A percentile compares a stretch with the other conserved stretches of the same genome.
Conservation (phyloP, 2,329 filamentous ascomycete genomes). For the Aspergillus persii region DNA sequence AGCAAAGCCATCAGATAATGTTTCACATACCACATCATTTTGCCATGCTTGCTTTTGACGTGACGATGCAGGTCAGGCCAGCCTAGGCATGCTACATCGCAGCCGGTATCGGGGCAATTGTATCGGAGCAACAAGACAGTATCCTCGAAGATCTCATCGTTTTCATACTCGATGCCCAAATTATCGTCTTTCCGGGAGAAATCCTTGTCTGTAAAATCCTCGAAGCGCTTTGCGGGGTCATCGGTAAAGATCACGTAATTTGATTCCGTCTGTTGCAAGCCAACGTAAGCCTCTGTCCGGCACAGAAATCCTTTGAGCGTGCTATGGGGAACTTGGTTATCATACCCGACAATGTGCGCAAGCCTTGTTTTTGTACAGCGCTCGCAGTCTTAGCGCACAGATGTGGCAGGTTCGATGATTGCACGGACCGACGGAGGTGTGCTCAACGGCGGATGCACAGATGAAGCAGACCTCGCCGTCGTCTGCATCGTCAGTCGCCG, state of each 20-base stretch:
- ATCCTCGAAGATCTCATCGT: conserved; percentile 84
- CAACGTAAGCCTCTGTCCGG: conserved; percentile 10
- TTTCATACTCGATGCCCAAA: conserved; percentile 88
- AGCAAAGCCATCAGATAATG: not conserved
- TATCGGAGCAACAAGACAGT: conserved; percentile 84
- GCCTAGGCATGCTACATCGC: conserved; percentile 79
- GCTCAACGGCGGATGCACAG: conserved; percentile 84
- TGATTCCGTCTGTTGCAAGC: conserved; percentile 39
- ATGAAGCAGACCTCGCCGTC: conserved; percentile 94
- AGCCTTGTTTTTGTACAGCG: conserved; percentile 92
- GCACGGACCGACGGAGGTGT: conserved; percentile 86
- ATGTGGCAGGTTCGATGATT: conserved; percentile 98
- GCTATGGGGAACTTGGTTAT: not conserved
- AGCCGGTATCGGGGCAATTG: conserved; percentile 85
- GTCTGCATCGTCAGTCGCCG: conserved; percentile 48
- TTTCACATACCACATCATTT: conserved; percentile 71
- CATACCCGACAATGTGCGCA: conserved; percentile 89
- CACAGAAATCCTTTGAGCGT: not conserved
- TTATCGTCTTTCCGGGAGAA: conserved; percentile 78
- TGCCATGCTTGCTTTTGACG: conserved; percentile 77
- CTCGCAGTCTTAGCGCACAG: conserved; percentile 84
- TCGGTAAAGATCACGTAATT: conserved; percentile 88
- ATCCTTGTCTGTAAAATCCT: conserved; percentile 74
- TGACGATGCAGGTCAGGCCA: conserved; percentile 79
- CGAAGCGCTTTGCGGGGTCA: conserved; percentile 73